These are phyloP conservation scores for Alternaria solani DNA, from an alignment of 2,329 filamentous ascomycete species.

Conservation along the genomic window DNA sequence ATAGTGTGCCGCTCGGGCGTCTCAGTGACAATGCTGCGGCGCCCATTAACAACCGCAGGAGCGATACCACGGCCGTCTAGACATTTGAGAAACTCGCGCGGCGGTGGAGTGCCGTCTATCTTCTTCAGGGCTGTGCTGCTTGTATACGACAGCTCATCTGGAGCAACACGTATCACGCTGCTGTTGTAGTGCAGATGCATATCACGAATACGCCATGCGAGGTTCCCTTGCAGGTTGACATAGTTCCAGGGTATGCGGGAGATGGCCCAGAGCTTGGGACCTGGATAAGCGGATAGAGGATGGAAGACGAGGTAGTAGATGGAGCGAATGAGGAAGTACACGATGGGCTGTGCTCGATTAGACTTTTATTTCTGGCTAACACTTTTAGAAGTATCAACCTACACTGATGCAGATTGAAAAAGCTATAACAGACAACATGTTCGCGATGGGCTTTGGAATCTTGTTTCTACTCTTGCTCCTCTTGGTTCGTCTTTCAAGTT, in stretches of 20 bases:
- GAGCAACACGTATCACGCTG: constrained; percentile 7
- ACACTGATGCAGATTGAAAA: background rate
- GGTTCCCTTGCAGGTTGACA: constrained; percentile 1
- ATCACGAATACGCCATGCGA: constrained; percentile 5
- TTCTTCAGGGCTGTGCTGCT: constrained; percentile 4
- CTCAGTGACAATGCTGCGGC: constrained; percentile 5
- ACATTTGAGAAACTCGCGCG: constrained; percentile 16
- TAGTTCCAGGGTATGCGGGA: constrained; percentile 11
- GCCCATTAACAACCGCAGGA: constrained; percentile 3
- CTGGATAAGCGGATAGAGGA: constrained; percentile 13
- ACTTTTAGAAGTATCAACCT: background rate
- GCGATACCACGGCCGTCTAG: constrained; percentile 7
- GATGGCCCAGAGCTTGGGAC: constrained; percentile 15
- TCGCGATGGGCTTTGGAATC: background rate
- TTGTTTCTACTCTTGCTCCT: background rate
- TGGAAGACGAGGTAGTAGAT: constrained; percentile 5
- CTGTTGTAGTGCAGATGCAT: constrained; percentile 6
- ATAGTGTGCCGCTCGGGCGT: constrained; percentile 4
- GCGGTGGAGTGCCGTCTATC: constrained; percentile 5
- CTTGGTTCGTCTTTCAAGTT: background rate
- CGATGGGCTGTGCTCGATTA: background rate
- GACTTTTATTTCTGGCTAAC: background rate
- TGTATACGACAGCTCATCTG: constrained; percentile 10
- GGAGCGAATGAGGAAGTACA: constrained; percentile 1
- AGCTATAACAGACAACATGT: background rate